Percentiles rank a stretch among this genome's conserved stretches.
These are phyloP conservation scores for Paxillus involutus DNA, from an alignment of 768 basidiomycete species.

Conservation along the genomic window DNA sequence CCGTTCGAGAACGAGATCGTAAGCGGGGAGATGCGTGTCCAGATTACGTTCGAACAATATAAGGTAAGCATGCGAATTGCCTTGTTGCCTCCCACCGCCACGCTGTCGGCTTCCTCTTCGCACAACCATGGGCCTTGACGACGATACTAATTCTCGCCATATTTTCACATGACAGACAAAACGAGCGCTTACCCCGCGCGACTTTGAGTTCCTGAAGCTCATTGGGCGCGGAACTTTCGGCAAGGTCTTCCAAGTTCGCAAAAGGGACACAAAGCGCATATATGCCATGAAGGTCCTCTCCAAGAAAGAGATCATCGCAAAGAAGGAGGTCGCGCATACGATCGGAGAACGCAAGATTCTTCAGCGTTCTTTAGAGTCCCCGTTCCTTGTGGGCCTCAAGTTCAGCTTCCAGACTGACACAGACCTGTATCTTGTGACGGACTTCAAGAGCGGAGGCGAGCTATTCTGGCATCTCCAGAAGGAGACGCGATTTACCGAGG, in stretches of 20 bases:
- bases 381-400: conserved; percentile 97
- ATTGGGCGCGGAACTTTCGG: conserved; percentile 99
- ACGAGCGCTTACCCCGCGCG: conserved; percentile 85
- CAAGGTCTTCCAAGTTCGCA: conserved; percentile 98
- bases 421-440: conserved; percentile 95
- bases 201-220: conserved; percentile 98
- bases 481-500: conserved; percentile 92
- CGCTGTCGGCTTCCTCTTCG: conserved; percentile 19
- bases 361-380: conserved; percentile 88
- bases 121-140: conserved; percentile 22
- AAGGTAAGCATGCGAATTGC: conserved; percentile 51
- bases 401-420: conserved; percentile 97
- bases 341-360: conserved; percentile 99
- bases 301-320: conserved; percentile 98
- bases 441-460: conserved; percentile 98
- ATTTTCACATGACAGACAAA: conserved; percentile 57
- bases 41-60: conserved; percentile 90
- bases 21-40: conserved; percentile 91
- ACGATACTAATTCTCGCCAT: conserved; percentile 13
- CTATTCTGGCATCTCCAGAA: conserved; percentile 98
- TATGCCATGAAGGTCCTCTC: conserved; percentile 99
- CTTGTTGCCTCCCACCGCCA: conserved; percentile 28
- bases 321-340: conserved; percentile 99
- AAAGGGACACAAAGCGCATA: conserved; percentile 96
- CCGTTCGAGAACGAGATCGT: conserved; percentile 80